A percentile compares a stretch with the other conserved stretches of the same genome.
These are phyloP conservation scores for Aspergillus incahuasiensis DNA, from an alignment of 495 filamentous ascomycete genomes.

Conservation along the genomic window DNA sequence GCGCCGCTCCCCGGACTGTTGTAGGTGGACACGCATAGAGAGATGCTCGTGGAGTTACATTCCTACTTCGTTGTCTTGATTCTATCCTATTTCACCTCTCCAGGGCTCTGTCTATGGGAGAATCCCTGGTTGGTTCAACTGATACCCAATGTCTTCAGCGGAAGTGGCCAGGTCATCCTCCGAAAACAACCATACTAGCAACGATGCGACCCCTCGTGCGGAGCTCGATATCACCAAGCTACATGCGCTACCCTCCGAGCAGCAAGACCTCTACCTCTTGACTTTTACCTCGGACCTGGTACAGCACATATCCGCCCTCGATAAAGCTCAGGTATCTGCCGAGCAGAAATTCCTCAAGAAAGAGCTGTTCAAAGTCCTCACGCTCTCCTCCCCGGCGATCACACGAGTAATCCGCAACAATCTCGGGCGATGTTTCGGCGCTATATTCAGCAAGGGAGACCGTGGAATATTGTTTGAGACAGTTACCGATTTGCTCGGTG, in stretches of 20 bases:
- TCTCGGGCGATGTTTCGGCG: slow-evolving; percentile 75
- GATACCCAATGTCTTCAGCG: slow-evolving; percentile 39
- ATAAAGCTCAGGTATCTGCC: slow-evolving; percentile 71
- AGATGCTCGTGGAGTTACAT: neutral
- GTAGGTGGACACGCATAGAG: slow-evolving; percentile 13
- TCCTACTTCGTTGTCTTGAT: slow-evolving; percentile 4
- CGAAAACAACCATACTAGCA: slow-evolving; percentile 13
- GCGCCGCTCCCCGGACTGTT: slow-evolving; percentile 27
- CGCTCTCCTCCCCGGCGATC: slow-evolving; percentile 75
- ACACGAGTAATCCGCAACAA: slow-evolving; percentile 89
- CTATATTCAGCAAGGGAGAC: slow-evolving; percentile 82
- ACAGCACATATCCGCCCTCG: slow-evolving; percentile 70
- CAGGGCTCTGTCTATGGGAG: slow-evolving; percentile 21
- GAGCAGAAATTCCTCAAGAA: slow-evolving; percentile 87
- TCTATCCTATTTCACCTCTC: neutral
- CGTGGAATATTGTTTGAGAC: slow-evolving; percentile 90
- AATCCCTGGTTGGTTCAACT: slow-evolving; percentile 15
- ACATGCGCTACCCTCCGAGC: slow-evolving; percentile 84
- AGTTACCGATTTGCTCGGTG: slow-evolving; percentile 76
- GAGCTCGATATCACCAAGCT: slow-evolving; percentile 87
- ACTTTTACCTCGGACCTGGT: slow-evolving; percentile 82
- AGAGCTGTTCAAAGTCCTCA: slow-evolving; percentile 86
- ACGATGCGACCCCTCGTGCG: slow-evolving; percentile 35
- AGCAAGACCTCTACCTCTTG: slow-evolving; percentile 90
- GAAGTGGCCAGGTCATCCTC: slow-evolving; percentile 26